Base-by-base conservation (phyloP, 345 rosid species). In the Boechera divaricarpa region DNA sequence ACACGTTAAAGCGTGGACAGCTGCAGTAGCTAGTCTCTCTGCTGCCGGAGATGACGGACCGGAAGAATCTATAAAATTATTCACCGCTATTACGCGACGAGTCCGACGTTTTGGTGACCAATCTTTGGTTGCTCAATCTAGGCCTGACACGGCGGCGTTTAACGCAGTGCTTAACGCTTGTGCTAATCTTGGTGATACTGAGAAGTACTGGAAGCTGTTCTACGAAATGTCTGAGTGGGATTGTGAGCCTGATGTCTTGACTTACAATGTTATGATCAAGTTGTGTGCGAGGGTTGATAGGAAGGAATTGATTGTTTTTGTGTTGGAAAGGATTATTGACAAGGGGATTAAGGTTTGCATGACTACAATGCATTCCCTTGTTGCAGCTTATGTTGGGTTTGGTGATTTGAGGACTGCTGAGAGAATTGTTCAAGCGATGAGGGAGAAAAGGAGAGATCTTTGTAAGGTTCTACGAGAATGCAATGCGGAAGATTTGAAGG, bases 311-410 rank as follows among this genome's bases (percentile, higher is more conserved):
- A 86, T 94, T 59, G 96, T 90, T 77, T 87, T 76, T 70, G 97
- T 91, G 3, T 64, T 94, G 68, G 98, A 94, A 79, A 87, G 89
- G 76, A 86, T 86, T 31, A 69, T 92, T 39, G 85, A 83, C 63
- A 82, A 78, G 76, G 83, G 82, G 3, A 61, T 94, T 63, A 86
- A 81, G 18, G 66, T 87, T 63, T 92, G 97, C 63, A 89, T 86
- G 84, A 89, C 97, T 24, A 92, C 97, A 4, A 59, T 94, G 82
- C 93, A 90, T 77, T 92, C 98, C 0, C 89, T 94, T 15, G 91
- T 94, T 4, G 97, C 97, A 0, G 97, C 97, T 24, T 94, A 90
- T 84, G 97, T 94, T 41, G 98, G 96, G 9, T 92, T 94, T 75
- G 89, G 89, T 38, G 98, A 91, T 67, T 81, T 91, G 61, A 84